Evolutionary conservation across 2,329 filamentous ascomycete species (phyloP), one percentile per base, ranked within the genome.

Genomic region (Alternaria incomplexa): DNA sequence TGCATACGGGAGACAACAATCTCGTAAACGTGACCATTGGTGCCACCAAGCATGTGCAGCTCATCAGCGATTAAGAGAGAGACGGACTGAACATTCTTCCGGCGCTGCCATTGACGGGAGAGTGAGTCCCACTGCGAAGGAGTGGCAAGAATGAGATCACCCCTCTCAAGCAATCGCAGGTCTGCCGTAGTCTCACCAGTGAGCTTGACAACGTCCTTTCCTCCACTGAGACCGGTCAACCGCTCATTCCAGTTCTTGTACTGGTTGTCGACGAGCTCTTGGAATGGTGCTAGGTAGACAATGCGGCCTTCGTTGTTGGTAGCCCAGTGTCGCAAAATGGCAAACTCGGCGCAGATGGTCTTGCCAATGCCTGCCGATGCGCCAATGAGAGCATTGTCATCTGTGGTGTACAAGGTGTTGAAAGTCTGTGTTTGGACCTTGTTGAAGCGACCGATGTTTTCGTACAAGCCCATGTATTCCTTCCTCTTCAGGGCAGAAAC

Each of bases 1-100:
- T 97, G 93, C 91, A 98, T 97, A 56, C 96, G 91, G 65, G 96
- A 97, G n/a, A 99, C 92, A 56, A 99, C 90, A 56, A 96, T 92
- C 83, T 99, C 96, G 80, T 99, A 99, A 28, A 96, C 87, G 77
- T 95, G 96, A 28, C 96, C 96, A 66, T 89, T 87, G 55, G 90
- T 88, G 13, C 93, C 94, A 63, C 95, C 96, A 28, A 99, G 85
- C 84, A 98, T 90, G 77, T 99, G 96, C 58, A 99, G 85, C 77
- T 98, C 95, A 78, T 99, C 96, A 1, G 95, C 94, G 69, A 99
- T 94, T 78, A 99, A 93, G 1, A 99, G 85, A 71, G 93, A 89
- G 20, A 98, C 91, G 4, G 89, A 91, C 77, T 97, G 93, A 1
- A 99, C 90, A 71, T 97, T 97, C 87, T 97, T 98, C 61, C 96